Evolutionary conservation across 305 asterid species (phyloP).

Genomic region (Fraxinus albicans): DNA sequence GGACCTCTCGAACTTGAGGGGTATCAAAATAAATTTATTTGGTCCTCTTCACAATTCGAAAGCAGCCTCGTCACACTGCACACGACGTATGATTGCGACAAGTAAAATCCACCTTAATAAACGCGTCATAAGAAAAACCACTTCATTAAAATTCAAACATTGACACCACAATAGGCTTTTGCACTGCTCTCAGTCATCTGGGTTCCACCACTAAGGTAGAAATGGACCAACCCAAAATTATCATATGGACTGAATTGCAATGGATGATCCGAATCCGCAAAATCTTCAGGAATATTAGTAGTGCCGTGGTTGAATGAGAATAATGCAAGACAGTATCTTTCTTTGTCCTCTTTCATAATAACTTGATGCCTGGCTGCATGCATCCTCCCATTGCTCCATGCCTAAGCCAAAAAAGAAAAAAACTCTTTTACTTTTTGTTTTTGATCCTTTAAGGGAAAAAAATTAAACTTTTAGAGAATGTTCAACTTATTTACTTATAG

Average conservation of each 20-base stretch:
- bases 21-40: no score
- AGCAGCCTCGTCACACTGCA: background rate
- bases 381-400: slow-evolving; percentile 74
- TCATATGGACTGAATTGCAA: slow-evolving; percentile 44
- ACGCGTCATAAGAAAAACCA: no score
- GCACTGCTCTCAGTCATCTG: slow-evolving; percentile 46
- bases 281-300: slow-evolving; percentile 44
- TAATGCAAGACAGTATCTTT: slow-evolving; percentile 45
- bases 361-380: slow-evolving; percentile 52
- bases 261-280: slow-evolving; percentile 57
- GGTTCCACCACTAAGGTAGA: slow-evolving; percentile 34
- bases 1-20: background rate
- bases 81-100: background rate
- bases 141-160: slow-evolving; percentile 6
- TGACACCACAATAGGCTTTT: slow-evolving; percentile 49
- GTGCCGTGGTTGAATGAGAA: slow-evolving; percentile 51
- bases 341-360: slow-evolving; percentile 38
- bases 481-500: no score
- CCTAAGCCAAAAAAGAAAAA: slow-evolving; percentile 28
- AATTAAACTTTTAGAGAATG: no score
- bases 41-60: background rate
- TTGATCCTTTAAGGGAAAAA: no score
- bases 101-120: no score
- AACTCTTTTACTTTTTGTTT: no score
- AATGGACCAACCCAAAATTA: slow-evolving; percentile 43